Base-by-base conservation (phyloP, 2,329 filamentous ascomycete genomes). In the Botryotinia calthae region DNA sequence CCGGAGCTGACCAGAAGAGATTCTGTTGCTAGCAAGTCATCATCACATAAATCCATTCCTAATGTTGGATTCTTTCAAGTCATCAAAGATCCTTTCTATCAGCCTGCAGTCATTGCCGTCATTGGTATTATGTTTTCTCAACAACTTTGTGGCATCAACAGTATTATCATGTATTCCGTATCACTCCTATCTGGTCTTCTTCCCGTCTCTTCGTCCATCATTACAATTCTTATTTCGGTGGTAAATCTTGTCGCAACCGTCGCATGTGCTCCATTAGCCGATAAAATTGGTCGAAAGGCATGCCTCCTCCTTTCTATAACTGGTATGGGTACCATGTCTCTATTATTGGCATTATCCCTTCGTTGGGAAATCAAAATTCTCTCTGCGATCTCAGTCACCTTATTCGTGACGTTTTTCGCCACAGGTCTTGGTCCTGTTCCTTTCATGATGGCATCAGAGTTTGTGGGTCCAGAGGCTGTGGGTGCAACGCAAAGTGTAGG, bases 81-180 rank as follows among this genome's bases (percentile, higher is more conserved):
- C 16, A 82, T 94, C 56, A 86, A 84, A 37, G 88, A 95, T 77
- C 86, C 90, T 0, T 84, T 88, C 14, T 92, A 93, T 78, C 88
- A 91, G 4, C 90, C 89, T 0, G 92, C 92, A 70, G 90, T 97
- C 71, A 86, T 96, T 74, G 94, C 95, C 7, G 93, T 97, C 5
- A 87, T 97, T 20, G 94, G 93, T 1, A 91, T 97, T 77, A 98
- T 98, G 95, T 87, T 95, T 73, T 91, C 93, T 0, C 96, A 98
- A 81, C 96, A 99, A 81, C 86, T 98, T 54, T 95, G 93, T 73
- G 95, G 94, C 64, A 95, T 98, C 84, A 98, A 99, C 87, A 95
- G 92, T 73, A 95, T 98, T 80, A 92, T 98, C 83, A 98, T 99
- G 95, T 99, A 99, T 82, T 97, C 95, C 2, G 96, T 98, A 9